phyloP scores from a whole-genome alignment of 345 rosid species.

The Iberis pinnata region DNA sequence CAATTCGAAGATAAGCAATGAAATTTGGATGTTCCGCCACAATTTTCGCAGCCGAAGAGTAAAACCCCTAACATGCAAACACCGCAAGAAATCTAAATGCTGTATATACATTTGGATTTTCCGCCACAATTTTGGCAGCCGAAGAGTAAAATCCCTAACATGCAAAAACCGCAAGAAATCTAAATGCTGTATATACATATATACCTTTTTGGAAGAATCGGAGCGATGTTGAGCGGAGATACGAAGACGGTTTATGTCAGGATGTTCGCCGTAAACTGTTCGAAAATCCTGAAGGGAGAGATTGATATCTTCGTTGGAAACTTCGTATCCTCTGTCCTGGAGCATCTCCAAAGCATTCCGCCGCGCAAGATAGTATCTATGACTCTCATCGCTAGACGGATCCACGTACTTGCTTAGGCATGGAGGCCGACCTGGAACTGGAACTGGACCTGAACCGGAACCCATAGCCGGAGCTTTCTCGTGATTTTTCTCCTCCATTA shows the following conservation, averaged over 20 bases:
- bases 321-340: slow-evolving; percentile 66
- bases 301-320: slow-evolving; percentile 50
- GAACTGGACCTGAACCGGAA: too few relatives aligned
- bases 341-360: slow-evolving; percentile 78
- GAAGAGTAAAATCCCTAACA: slow-evolving; percentile 21
- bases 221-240: slow-evolving; percentile 43
- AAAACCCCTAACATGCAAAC: slow-evolving; percentile 22
- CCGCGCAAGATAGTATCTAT: slow-evolving; percentile 60
- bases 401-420: slow-evolving; percentile 57
- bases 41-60: slow-evolving; percentile 11
- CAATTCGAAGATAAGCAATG: background rate
- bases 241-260: slow-evolving; percentile 60
- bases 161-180: too few relatives aligned
- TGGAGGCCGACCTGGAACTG: background rate
- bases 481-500: too few relatives aligned
- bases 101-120: too few relatives aligned
- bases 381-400: slow-evolving; percentile 56
- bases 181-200: background rate
- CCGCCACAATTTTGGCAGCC: background rate
- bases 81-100: too few relatives aligned
- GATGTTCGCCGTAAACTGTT: slow-evolving; percentile 41
- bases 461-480: slow-evolving; percentile 19
- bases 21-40: background rate
- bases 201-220: slow-evolving; percentile 63
- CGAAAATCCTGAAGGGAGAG: slow-evolving; percentile 67